Evolutionary conservation across 805 yeast genomes (phyloP).

Genomic region (Kurtzmaniella cleridarum): DNA sequence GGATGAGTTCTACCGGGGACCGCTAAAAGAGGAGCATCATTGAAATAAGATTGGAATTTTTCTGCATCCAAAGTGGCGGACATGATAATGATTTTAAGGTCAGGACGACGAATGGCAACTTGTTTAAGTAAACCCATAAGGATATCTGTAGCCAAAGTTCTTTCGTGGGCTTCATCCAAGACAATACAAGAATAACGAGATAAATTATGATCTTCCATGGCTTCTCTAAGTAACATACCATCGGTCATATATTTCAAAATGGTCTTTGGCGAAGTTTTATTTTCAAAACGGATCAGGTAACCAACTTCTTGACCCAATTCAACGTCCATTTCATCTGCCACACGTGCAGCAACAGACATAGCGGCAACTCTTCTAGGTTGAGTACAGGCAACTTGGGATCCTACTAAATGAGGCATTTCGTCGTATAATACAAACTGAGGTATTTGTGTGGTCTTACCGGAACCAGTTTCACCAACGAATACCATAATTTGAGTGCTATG

Average conservation of each 20-base stretch:
- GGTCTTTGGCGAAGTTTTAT: conserved; percentile 75
- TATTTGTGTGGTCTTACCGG: conserved; percentile 97
- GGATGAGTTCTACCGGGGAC: conserved; percentile 99
- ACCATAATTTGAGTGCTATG: conserved; percentile 93
- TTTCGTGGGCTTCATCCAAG: conserved; percentile 96
- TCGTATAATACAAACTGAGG: conserved; percentile 93
- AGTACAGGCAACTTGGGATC: conserved; percentile 90
- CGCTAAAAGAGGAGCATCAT: conserved; percentile 87
- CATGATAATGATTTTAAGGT: conserved; percentile 89
- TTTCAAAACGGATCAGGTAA: conserved; percentile 90
- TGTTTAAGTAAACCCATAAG: conserved; percentile 91
- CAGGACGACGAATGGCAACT: conserved; percentile 73
- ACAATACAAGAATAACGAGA: conserved; percentile 81
- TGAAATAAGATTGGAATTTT: conserved; percentile 86
- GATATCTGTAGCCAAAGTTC: conserved; percentile 94
- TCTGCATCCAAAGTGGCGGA: conserved; percentile 97
- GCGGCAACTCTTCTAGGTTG: conserved; percentile 98
- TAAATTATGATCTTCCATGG: conserved; percentile 91
- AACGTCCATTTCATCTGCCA: conserved; percentile 96
- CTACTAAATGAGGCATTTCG: conserved; percentile 82
- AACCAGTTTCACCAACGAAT: conserved; percentile 98
- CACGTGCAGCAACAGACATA: conserved; percentile 96
- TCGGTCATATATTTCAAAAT: conserved; percentile 95
- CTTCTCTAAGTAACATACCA: conserved; percentile 96
- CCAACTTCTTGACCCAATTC: conserved; percentile 91